Base-by-base conservation (phyloP, 495 filamentous ascomycete species). In the Lepidopterella palustris region DNA sequence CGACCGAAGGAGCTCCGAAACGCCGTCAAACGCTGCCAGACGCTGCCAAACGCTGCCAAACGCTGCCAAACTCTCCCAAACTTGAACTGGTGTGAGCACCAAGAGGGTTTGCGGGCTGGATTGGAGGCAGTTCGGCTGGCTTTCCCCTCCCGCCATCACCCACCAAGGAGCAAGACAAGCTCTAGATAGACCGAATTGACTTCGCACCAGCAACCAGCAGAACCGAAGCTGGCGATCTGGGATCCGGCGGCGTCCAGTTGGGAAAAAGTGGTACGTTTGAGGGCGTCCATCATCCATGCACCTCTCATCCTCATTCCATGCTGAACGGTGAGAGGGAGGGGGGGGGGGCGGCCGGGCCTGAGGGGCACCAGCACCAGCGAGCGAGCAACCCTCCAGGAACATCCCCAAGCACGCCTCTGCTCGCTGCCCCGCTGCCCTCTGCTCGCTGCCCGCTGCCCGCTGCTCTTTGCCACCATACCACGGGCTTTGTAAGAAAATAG, bases 1-100 rank as follows among this genome's bases (percentile, higher is more conserved):
- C 57, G 45, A 45, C 11, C 18, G 48, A 39, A 64, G 42, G 40
- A 53, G 32, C 47, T 31, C 20, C 60, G 51, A 31, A 55, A 42
- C 20, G 55, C 25, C 45, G 45, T 28, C 13, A 20, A 2, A 15
- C 39, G 39, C 39, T 11, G 39, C 39, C 39, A 15, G 39, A 15
- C 20, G 39, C 8, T 11, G 39, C 13, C 2, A 20, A 20, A 11
- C 39, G 39, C 20, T 20, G 39, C 20, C 39, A 20, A 42, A 20
- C 2, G 13, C 20, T 20, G 39, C 39, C 39, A 11, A 20, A 11
- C 39, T 42, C 13, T 11, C 39, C 13, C 39, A n/a, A n/a, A n/a
- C n/a, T n/a, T n/a, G n/a, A n/a, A n/a, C n/a, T n/a, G n/a, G n/a
- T n/a, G n/a, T n/a, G n/a, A n/a, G n/a, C n/a, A n/a, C n/a, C n/a